Evolutionary conservation across 441 rosid species (phyloP).

Genomic region (Dalechampia spathulata): DNA sequence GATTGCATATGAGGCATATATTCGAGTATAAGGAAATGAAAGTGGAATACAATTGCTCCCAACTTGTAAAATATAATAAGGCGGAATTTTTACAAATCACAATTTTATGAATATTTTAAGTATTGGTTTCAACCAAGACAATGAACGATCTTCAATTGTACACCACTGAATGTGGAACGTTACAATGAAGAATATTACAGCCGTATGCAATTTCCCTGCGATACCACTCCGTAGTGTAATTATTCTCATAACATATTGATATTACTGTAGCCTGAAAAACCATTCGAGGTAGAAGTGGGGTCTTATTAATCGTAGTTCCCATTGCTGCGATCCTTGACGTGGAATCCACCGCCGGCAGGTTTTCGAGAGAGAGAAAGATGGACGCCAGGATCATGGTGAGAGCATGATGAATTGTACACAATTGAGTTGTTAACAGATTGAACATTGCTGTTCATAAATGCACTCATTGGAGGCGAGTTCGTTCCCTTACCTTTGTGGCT

Average conservation of each 20-base stretch:
- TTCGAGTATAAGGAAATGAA: too few relatives aligned
- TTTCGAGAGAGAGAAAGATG: slow-evolving; percentile 45
- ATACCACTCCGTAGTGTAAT: slow-evolving; percentile 14
- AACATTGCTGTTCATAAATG: slow-evolving; percentile 66
- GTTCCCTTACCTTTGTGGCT: slow-evolving; percentile 15
- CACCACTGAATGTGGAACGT: slow-evolving; percentile 14
- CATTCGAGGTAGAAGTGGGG: too few relatives aligned
- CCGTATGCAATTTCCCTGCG: slow-evolving; percentile 12
- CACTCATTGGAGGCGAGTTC: slow-evolving; percentile 27
- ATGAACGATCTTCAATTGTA: slow-evolving; percentile 15
- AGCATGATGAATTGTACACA: slow-evolving; percentile 43
- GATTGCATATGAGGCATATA: too few relatives aligned
- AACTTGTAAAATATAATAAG: background rate
- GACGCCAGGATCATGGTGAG: slow-evolving; percentile 70
- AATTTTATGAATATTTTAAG: background rate
- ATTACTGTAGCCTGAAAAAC: slow-evolving; percentile 2
- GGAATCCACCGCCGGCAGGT: slow-evolving; percentile 29
- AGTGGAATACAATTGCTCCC: too few relatives aligned
- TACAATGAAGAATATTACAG: slow-evolving; percentile 20
- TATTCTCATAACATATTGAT: slow-evolving; percentile 15
- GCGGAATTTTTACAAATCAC: slow-evolving; percentile 2
- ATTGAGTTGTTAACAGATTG: slow-evolving; percentile 76
- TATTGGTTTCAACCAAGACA: background rate
- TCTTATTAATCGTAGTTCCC: slow-evolving; percentile 24
- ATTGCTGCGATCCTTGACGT: slow-evolving; percentile 32